A percentile compares a stretch with the other conserved stretches of the same genome.
These are phyloP conservation scores for Xylaria nigripes DNA, from an alignment of 495 filamentous ascomycete species.

Conservation along the genomic window DNA sequence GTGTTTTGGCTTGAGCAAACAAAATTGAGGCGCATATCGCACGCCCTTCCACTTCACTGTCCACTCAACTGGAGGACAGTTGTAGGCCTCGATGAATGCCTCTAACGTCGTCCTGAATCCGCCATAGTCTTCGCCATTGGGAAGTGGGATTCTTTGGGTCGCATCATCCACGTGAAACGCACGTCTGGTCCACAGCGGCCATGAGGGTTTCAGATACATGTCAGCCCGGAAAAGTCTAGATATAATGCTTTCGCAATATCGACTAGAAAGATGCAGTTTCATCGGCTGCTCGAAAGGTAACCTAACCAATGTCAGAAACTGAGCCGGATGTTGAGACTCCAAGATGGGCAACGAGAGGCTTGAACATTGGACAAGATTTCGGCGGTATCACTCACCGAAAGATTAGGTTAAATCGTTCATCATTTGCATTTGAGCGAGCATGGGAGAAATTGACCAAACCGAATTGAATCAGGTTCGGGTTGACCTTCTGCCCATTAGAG, in stretches of 20 bases:
- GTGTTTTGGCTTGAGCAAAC: conserved; percentile 60
- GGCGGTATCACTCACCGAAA: conserved; percentile 53
- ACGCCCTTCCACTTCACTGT: conserved; percentile 60
- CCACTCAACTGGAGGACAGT: conserved; percentile 68
- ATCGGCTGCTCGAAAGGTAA: conserved; percentile 56
- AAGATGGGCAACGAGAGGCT: not conserved
- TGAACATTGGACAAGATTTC: not conserved
- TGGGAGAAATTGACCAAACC: conserved; percentile 69
- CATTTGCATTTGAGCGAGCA: conserved; percentile 53
- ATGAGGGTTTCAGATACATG: conserved; percentile 73
- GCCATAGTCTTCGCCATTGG: conserved; percentile 64
- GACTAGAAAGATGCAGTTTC: conserved; percentile 69
- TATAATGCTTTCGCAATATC: conserved; percentile 67
- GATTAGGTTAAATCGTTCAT: conserved; percentile 78
- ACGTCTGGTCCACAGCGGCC: conserved; percentile 60
- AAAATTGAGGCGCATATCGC: conserved; percentile 76
- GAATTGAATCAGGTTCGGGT: conserved; percentile 13
- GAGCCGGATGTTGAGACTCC: not conserved
- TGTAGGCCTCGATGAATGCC: conserved; percentile 76
- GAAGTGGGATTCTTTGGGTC: conserved; percentile 40
- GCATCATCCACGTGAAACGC: conserved; percentile 57
- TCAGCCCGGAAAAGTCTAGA: conserved; percentile 63
- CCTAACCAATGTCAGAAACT: conserved; percentile 31
- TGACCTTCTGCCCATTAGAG: conserved; percentile 15
- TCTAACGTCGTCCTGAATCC: conserved; percentile 76